Percentiles rank a stretch among this genome's conserved stretches.
phyloP scores from a whole-genome alignment of 2,329 filamentous ascomycete species.

The Diaporthe destruens region DNA sequence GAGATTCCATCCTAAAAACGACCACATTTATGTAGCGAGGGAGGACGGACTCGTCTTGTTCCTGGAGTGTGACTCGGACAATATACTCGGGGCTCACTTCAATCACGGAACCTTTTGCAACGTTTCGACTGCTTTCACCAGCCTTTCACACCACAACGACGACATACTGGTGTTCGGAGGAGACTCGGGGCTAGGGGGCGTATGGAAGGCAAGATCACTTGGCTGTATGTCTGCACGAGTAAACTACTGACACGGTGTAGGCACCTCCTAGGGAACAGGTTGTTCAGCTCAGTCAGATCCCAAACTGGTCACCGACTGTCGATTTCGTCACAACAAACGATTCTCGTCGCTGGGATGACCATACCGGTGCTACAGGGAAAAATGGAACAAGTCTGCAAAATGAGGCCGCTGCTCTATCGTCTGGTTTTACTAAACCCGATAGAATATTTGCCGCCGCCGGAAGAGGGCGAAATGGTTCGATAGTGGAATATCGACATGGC shows the following conservation, averaged over 20 bases:
- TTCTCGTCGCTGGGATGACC: conserved; percentile 48
- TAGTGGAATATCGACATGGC: conserved; percentile 78
- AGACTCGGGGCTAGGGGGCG: conserved; percentile 80
- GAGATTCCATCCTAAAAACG: conserved; percentile 72
- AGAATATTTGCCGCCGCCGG: conserved; percentile 77
- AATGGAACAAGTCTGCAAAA: conserved; percentile 42
- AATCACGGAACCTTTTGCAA: conserved; percentile 78
- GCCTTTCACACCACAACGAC: conserved; percentile 61
- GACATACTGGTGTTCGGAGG: conserved; percentile 87
- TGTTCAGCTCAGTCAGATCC: conserved; percentile 70
- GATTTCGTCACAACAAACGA: conserved; percentile 65
- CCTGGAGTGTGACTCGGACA: conserved; percentile 73
- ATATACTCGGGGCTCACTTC: conserved; percentile 66
- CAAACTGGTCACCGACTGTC: conserved; percentile 72
- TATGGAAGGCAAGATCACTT: conserved; percentile 73
- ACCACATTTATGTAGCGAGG: conserved; percentile 86
- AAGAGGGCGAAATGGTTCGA: conserved; percentile 69
- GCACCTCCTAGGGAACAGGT: conserved; percentile 67
- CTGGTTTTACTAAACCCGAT: conserved; percentile 60
- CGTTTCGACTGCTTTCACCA: conserved; percentile 85
- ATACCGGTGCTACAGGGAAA: conserved; percentile 40
- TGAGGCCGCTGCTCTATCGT: conserved; percentile 60
- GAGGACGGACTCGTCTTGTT: conserved; percentile 88
- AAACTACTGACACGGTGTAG: conserved; percentile 49
- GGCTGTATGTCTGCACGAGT: background rate